These are phyloP conservation scores for Durotheca rogersii DNA, from an alignment of 495 filamentous ascomycete genomes.

Conservation along the genomic window DNA sequence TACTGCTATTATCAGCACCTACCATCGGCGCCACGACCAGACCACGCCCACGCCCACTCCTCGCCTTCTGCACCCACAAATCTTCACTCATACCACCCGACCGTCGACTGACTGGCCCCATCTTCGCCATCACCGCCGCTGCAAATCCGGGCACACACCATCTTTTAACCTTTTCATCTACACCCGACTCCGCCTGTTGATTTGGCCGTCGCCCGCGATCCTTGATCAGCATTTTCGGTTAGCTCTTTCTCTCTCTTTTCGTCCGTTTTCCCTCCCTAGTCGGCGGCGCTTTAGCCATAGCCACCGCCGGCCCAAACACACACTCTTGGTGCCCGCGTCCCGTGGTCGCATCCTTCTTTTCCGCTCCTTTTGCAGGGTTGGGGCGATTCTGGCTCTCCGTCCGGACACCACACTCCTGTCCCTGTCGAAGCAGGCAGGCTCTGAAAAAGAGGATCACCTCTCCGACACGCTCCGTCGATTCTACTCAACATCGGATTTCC, in stretches of 20 bases:
- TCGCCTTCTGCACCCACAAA: too few relatives aligned
- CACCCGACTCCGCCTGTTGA: constrained; percentile 19
- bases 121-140: constrained; percentile 40
- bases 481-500: constrained; percentile 1
- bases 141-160: constrained; percentile 33
- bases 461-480: constrained; percentile 5
- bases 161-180: constrained; percentile 28
- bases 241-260: too few relatives aligned
- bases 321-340: constrained; percentile 15
- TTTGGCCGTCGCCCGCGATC: constrained; percentile 14
- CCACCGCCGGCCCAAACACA: constrained; percentile 19
- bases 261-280: too few relatives aligned
- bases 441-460: constrained; percentile 14
- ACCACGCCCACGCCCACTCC: constrained; percentile 24
- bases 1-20: constrained; percentile 19
- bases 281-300: too few relatives aligned
- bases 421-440: constrained; percentile 8
- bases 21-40: constrained; percentile 30
- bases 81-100: constrained; percentile 33
- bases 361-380: constrained; percentile 25
- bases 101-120: constrained; percentile 28
- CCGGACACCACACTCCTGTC: constrained; percentile 18
- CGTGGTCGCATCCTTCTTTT: constrained; percentile 23
- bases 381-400: constrained; percentile 19
- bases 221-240: constrained; percentile 14